A percentile compares a stretch with the other conserved stretches of the same genome.
Evolutionary conservation across 1,284 basidiomycete genomes (phyloP).

Genomic region (Puccinia polysora): DNA sequence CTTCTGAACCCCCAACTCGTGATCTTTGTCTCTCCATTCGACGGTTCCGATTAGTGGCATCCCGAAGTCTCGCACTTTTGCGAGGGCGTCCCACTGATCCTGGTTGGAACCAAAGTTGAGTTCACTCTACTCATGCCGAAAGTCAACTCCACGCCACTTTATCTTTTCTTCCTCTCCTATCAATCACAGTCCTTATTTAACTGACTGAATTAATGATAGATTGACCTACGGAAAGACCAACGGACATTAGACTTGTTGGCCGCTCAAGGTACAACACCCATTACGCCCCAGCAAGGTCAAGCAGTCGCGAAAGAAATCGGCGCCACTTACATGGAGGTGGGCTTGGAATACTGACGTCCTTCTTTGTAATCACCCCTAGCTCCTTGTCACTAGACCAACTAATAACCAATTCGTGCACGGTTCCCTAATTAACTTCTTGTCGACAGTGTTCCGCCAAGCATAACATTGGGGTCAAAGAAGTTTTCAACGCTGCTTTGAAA

Average conservation of each 20-base stretch:
- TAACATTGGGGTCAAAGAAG: no score
- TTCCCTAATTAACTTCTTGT: no score
- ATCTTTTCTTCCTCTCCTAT: not conserved
- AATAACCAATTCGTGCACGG: no score
- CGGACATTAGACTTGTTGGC: slow-evolving; percentile 84
- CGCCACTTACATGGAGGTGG: slow-evolving; percentile 47
- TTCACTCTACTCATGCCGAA: no score
- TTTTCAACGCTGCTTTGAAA: no score
- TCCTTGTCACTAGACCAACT: no score
- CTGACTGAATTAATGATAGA: not conserved
- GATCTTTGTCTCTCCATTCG: slow-evolving; percentile 34
- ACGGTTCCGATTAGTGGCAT: slow-evolving; percentile 67
- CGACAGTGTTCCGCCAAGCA: no score
- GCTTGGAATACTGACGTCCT: no score
- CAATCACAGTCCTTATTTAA: not conserved
- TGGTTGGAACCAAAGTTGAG: slow-evolving; percentile 81
- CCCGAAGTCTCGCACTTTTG: slow-evolving; percentile 97
- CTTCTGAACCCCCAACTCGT: not conserved
- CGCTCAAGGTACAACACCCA: slow-evolving; percentile 81
- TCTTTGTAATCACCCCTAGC: no score
- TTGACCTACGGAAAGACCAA: slow-evolving; percentile 77
- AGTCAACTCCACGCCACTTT: not conserved
- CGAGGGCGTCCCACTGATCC: slow-evolving; percentile 82
- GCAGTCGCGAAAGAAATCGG: slow-evolving; percentile 43
- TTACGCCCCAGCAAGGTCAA: slow-evolving; percentile 61